These are phyloP conservation scores for Tylopilus sp. DNA, from an alignment of 768 basidiomycete species.

Conservation along the genomic window DNA sequence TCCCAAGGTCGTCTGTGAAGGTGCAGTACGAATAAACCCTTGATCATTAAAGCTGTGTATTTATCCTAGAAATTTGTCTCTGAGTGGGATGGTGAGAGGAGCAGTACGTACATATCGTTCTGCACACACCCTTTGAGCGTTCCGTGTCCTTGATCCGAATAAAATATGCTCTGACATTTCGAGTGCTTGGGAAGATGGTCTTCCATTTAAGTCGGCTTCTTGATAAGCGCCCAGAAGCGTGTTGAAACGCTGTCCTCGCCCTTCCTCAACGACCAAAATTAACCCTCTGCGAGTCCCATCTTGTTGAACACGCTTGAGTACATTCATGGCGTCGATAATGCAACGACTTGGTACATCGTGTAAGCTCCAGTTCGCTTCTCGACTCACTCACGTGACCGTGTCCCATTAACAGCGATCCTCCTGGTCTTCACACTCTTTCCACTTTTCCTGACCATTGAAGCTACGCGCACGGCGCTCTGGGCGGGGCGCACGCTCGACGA, in stretches of 20 bases:
- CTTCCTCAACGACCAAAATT: not conserved
- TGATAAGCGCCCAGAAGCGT: not conserved
- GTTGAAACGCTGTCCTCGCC: not conserved
- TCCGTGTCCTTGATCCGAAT: not conserved
- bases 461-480: not conserved
- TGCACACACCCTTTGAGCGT: not conserved
- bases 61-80: conserved; percentile 17
- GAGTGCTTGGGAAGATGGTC: not conserved
- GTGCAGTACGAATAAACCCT: not conserved
- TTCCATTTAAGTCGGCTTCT: conserved; percentile 10
- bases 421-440: conserved; percentile 9
- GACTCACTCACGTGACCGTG: not conserved
- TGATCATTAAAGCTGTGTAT: not conserved
- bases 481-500: not conserved
- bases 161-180: not conserved
- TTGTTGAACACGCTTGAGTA: not conserved
- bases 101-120: not conserved
- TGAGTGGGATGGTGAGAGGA: not conserved
- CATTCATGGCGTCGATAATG: not conserved
- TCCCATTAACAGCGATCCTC: not conserved
- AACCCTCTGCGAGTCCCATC: not conserved
- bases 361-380: not conserved
- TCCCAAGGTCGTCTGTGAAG: conserved; percentile 24
- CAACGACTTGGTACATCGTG: not conserved
- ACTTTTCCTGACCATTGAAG: conserved; percentile 14